Conservation (phyloP, 495 filamentous ascomycete genomes). For the Acidomyces sp. region DNA sequence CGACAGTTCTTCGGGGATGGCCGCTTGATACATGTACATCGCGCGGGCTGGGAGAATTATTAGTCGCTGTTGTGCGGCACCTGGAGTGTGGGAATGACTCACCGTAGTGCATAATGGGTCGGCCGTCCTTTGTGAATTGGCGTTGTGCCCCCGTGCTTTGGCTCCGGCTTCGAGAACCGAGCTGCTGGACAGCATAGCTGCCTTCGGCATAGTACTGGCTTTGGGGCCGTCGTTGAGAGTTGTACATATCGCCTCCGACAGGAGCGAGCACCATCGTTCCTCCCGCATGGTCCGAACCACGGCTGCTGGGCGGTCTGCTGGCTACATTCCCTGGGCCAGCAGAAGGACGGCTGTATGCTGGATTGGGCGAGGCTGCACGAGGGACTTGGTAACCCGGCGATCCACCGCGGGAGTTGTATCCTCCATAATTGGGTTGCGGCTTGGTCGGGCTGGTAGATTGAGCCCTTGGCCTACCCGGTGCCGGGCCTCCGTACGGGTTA, state of each 20-base stretch:
- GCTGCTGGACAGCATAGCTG: conserved; percentile 22
- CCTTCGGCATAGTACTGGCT: conserved; percentile 53
- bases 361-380: conserved; percentile 23
- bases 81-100: conserved; percentile 32
- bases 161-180: conserved; percentile 50
- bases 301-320: conserved; percentile 15
- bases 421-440: conserved; percentile 43
- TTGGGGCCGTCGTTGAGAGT: conserved; percentile 16
- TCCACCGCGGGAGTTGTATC: conserved; percentile 40
- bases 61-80: conserved; percentile 8
- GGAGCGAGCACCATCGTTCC: conserved; percentile 58
- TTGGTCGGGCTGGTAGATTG: conserved; percentile 38
- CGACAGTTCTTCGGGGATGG: conserved; percentile 86
- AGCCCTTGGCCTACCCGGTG: conserved; percentile 22
- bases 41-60: conserved; percentile 58
- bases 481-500: conserved; percentile 18
- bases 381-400: conserved; percentile 23
- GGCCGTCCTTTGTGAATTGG: conserved; percentile 73
- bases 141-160: conserved; percentile 63
- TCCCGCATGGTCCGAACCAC: conserved; percentile 35
- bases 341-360: conserved; percentile 13
- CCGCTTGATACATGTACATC: conserved; percentile 84
- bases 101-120: conserved; percentile 86
- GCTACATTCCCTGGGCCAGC: conserved; percentile 5
- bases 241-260: conserved; percentile 29